Conservation (phyloP, 1,284 basidiomycete species). For the Austroboletus rostrupii region DNA sequence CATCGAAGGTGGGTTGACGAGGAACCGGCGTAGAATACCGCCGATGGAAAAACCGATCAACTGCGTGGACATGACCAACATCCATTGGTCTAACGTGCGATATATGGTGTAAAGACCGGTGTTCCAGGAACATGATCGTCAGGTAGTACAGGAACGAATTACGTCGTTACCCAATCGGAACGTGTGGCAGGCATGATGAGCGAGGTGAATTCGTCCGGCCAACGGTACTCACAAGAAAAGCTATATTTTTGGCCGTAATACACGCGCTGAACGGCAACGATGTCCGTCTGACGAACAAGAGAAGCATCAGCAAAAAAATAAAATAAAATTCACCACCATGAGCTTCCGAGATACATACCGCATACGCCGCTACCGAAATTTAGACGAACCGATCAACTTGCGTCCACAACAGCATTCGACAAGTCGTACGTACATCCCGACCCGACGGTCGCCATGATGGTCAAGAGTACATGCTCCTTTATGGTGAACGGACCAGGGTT, state of each 20-base stretch:
- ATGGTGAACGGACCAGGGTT: conserved; percentile 74
- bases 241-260: conserved; percentile 65
- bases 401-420: not conserved
- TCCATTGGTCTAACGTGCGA: conserved; percentile 54
- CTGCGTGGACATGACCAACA: conserved; percentile 83
- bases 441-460: conserved; percentile 79
- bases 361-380: conserved; percentile 26
- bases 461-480: conserved; percentile 65
- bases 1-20: conserved; percentile 87
- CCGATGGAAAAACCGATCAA: conserved; percentile 86
- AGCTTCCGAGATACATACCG: conserved; percentile 12
- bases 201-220: not conserved
- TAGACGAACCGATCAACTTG: not conserved
- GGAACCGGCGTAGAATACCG: conserved; percentile 70
- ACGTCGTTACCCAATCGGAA: not conserved
- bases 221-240: conserved; percentile 49
- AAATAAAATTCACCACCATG: not conserved
- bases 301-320: not conserved
- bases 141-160: not conserved
- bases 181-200: too few species aligned
- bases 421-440: conserved; percentile 33
- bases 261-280: conserved; percentile 71
- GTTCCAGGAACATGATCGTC: not conserved
- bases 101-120: conserved; percentile 27
- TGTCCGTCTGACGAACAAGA: conserved; percentile 50